These are phyloP conservation scores for Cnidoscolus chayamansa DNA, from an alignment of 441 rosid species.

Conservation along the genomic window DNA sequence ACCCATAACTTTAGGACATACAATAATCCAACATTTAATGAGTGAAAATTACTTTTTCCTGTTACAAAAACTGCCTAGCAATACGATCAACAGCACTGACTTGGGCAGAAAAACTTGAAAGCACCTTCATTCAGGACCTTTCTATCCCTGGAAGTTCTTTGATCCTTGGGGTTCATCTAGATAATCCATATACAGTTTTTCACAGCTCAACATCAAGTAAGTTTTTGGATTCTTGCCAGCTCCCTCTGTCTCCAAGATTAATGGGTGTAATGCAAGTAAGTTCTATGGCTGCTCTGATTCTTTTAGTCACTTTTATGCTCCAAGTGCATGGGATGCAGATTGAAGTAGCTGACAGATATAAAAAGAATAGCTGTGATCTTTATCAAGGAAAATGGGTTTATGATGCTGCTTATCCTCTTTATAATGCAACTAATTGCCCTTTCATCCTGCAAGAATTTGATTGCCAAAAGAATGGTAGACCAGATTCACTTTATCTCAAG, in stretches of 20 bases:
- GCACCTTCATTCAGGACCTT: neutral
- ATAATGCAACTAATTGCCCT: slow-evolving; percentile 17
- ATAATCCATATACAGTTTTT: too few species aligned
- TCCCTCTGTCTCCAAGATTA: neutral
- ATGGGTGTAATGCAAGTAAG: neutral
- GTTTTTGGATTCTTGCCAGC: neutral
- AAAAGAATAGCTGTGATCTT: slow-evolving; percentile 10
- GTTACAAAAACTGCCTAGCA: neutral
- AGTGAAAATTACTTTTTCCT: neutral
- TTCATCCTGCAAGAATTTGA: slow-evolving; percentile 11
- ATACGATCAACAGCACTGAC: neutral
- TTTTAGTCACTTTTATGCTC: neutral
- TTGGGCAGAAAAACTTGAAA: neutral
- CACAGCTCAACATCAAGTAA: neutral
- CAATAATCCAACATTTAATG: neutral
- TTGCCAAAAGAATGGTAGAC: slow-evolving; percentile 15
- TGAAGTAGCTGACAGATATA: neutral
- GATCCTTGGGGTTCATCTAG: neutral
- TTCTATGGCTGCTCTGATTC: neutral
- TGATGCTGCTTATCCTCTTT: slow-evolving; percentile 21
- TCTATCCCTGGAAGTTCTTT: neutral
- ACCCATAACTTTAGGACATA: too few species aligned
- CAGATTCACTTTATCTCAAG: slow-evolving; percentile 6
- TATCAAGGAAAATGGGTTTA: slow-evolving; percentile 23
- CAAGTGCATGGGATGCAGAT: slow-evolving; percentile 1